phyloP scores from a whole-genome alignment of 2,329 filamentous ascomycete species.

The Neofusicoccum sp. region DNA sequence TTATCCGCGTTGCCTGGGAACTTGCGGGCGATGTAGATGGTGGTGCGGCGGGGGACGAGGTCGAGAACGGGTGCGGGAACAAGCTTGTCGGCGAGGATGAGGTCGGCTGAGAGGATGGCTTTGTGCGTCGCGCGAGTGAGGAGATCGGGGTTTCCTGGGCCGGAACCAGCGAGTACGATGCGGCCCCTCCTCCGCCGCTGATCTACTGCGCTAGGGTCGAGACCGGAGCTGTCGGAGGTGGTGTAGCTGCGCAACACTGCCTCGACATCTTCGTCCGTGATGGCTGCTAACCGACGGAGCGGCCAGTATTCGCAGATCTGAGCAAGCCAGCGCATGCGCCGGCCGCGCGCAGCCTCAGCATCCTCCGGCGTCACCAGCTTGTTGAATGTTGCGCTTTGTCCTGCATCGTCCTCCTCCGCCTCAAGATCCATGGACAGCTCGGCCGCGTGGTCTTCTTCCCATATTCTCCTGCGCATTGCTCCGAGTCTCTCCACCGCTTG shows the following conservation, averaged over 20 bases:
- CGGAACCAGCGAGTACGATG: slow-evolving; percentile 87
- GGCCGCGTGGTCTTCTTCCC: slow-evolving; percentile 51
- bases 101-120: slow-evolving; percentile 70
- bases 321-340: slow-evolving; percentile 86
- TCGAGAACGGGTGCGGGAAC: slow-evolving; percentile 82
- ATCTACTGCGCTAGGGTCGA: slow-evolving; percentile 28
- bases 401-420: slow-evolving; percentile 61
- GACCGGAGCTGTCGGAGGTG: slow-evolving; percentile 35
- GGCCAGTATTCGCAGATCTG: slow-evolving; percentile 99
- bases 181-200: slow-evolving; percentile 52
- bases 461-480: slow-evolving; percentile 42
- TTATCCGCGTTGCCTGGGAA: slow-evolving; percentile 96
- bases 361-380: slow-evolving; percentile 73
- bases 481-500: slow-evolving; percentile 75
- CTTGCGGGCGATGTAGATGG: slow-evolving; percentile 89
- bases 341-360: slow-evolving; percentile 68
- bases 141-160: slow-evolving; percentile 88
- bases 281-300: slow-evolving; percentile 72
- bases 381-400: slow-evolving; percentile 83
- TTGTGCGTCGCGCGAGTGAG: slow-evolving; percentile 79
- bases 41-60: slow-evolving; percentile 83
- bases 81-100: slow-evolving; percentile 84
- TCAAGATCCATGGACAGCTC: slow-evolving; percentile 45
- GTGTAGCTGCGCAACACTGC: slow-evolving; percentile 72
- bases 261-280: slow-evolving; percentile 78